Percentiles rank a stretch among this genome's conserved stretches.
These are phyloP conservation scores for Plasmodium adleri DNA, from an alignment of 169 alveolate genomes.

Conservation along the genomic window DNA sequence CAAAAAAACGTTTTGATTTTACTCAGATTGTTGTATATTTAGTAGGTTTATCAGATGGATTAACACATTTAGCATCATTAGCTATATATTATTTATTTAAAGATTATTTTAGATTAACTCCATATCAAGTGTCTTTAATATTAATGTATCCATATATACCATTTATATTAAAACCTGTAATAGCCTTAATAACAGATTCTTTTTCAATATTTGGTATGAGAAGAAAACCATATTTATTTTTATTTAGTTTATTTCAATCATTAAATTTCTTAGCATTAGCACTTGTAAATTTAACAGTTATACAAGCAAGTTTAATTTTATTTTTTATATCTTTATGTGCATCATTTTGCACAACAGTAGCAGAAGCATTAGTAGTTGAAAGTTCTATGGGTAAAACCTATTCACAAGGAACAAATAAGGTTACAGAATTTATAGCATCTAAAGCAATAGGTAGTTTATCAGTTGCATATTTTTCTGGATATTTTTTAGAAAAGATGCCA, in stretches of 20 bases:
- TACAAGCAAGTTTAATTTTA: conserved; percentile 39
- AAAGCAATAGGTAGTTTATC: conserved; percentile 92
- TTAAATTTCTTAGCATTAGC: conserved; percentile 87
- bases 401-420: conserved; percentile 85
- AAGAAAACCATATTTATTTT: conserved; percentile 88
- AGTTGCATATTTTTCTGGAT: conserved; percentile 96
- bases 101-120: conserved; percentile 86
- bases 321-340: conserved; percentile 38
- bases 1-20: conserved; percentile 28
- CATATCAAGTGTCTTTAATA: conserved; percentile 85
- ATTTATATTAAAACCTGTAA: conserved; percentile 87
- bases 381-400: conserved; percentile 70
- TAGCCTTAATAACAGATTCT: conserved; percentile 87
- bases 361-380: conserved; percentile 90
- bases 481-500: conserved; percentile 88
- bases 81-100: conserved; percentile 91
- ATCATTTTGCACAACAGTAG: conserved; percentile 90
- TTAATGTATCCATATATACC: conserved; percentile 91
- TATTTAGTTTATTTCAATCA: conserved; percentile 86
- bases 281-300: conserved; percentile 77
- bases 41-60: conserved; percentile 93
- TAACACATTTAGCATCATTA: conserved; percentile 90
- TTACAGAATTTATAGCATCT: conserved; percentile 92
- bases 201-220: conserved; percentile 85
- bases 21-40: conserved; percentile 83